These are phyloP conservation scores for Alternaria dauci DNA, from an alignment of 2,329 filamentous ascomycete genomes.

Conservation along the genomic window DNA sequence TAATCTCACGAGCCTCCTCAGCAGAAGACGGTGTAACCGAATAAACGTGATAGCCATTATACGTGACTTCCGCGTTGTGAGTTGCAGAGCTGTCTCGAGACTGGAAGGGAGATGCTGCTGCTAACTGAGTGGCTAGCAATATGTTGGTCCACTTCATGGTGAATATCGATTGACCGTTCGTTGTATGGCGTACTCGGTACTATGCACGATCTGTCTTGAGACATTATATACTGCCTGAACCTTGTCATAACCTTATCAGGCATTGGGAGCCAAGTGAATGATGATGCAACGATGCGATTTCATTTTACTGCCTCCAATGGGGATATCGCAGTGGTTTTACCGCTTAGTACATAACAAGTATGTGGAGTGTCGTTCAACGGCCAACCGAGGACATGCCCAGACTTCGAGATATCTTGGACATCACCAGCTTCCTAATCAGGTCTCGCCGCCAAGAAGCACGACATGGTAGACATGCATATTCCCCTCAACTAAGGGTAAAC, in stretches of 20 bases:
- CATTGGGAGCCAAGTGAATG: conserved; percentile 3
- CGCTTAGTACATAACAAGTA: conserved; percentile 9
- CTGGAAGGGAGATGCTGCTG: conserved; percentile 21
- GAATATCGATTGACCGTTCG: neutral
- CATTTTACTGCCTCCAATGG: neutral
- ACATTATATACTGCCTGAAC: neutral
- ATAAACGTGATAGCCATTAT: conserved; percentile 33
- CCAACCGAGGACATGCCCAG: conserved; percentile 21
- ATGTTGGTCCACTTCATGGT: conserved; percentile 23
- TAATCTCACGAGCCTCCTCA: conserved; percentile 25
- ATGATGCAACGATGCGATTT: conserved; percentile 10
- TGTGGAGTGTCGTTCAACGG: conserved; percentile 6
- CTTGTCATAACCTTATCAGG: neutral
- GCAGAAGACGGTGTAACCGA: conserved; percentile 26
- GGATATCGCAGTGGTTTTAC: neutral
- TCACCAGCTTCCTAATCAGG: conserved; percentile 31
- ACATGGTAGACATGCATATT: conserved; percentile 25
- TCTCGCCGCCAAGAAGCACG: conserved; percentile 22
- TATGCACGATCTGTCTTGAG: neutral
- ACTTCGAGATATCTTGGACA: conserved; percentile 5
- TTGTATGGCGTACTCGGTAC: neutral
- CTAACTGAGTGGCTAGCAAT: conserved; percentile 20
- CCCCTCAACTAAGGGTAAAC: conserved; percentile 14
- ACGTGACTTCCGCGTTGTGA: conserved; percentile 15
- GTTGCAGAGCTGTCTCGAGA: neutral